phyloP scores from a whole-genome alignment of 2,329 filamentous ascomycete species.

The Metarhizium sp. region DNA sequence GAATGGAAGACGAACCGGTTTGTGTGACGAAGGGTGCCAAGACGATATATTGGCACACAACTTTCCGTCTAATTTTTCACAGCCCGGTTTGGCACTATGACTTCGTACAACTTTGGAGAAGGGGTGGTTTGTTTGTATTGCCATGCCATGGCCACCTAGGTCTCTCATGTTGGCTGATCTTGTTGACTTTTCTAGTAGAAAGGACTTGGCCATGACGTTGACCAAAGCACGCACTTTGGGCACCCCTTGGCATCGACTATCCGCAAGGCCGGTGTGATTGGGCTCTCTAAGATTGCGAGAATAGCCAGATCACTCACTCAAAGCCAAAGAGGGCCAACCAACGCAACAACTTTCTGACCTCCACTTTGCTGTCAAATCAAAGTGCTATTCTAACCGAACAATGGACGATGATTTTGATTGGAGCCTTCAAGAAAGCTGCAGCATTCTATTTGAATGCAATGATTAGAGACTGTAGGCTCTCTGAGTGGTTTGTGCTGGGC shows the following conservation, averaged over 20 bases:
- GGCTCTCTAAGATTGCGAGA: neutral
- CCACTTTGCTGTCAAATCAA: neutral
- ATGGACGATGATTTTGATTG: neutral
- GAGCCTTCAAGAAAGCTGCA: neutral
- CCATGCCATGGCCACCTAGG: no score
- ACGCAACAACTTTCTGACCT: neutral
- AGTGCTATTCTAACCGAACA: neutral
- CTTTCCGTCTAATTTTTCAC: no score
- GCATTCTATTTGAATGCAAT: neutral
- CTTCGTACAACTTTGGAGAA: no score
- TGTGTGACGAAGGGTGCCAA: no score
- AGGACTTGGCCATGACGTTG: neutral
- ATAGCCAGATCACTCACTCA: neutral
- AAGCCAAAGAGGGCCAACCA: neutral
- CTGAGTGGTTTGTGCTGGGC: no score
- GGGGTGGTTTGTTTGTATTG: no score
- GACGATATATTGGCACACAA: no score
- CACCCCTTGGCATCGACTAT: neutral
- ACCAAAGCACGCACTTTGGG: neutral
- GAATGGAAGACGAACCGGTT: slow-evolving; percentile 10
- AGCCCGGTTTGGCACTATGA: no score
- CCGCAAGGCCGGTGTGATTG: neutral
- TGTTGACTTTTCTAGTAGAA: neutral
- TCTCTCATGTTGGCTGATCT: neutral
- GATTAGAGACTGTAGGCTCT: neutral